Evolutionary conservation across 2,329 filamentous ascomycete species (phyloP).

Genomic region (Magnaporthiopsis incrustans): DNA sequence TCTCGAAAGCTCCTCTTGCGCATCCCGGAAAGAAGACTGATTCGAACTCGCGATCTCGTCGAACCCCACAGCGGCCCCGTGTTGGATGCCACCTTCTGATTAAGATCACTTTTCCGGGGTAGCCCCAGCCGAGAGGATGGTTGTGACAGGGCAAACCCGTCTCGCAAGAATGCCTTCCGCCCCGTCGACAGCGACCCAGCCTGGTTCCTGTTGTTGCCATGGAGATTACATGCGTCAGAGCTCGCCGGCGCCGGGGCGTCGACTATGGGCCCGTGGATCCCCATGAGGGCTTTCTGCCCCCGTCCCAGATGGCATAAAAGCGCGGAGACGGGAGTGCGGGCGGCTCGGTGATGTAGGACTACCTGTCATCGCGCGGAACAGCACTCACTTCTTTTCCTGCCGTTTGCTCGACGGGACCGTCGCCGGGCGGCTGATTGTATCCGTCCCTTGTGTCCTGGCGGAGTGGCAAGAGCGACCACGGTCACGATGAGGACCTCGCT

Average conservation of each 20-base stretch:
- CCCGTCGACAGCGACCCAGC: no score
- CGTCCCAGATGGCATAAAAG: neutral
- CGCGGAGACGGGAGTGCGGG: no score
- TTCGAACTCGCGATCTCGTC: no score
- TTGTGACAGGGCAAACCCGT: neutral
- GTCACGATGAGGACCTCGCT: slow-evolving; percentile 1
- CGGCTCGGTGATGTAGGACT: neutral
- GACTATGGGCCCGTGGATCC: no score
- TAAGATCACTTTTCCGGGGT: neutral
- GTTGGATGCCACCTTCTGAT: neutral
- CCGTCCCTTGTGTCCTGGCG: no score
- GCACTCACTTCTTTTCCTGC: neutral
- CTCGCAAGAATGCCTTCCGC: no score
- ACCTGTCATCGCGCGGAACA: neutral
- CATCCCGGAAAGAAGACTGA: no score
- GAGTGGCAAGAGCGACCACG: neutral
- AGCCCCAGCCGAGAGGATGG: neutral
- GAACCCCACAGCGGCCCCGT: neutral
- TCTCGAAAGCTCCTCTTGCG: no score
- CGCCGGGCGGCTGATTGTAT: neutral
- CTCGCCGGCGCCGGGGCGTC: no score
- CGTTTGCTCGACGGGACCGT: neutral
- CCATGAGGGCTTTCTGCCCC: no score
- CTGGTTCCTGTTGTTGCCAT: no score
- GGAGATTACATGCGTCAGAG: no score